phyloP scores from a whole-genome alignment of 371 early-diverging fungal genomes.

The Apophysomyces trapeziformis region DNA sequence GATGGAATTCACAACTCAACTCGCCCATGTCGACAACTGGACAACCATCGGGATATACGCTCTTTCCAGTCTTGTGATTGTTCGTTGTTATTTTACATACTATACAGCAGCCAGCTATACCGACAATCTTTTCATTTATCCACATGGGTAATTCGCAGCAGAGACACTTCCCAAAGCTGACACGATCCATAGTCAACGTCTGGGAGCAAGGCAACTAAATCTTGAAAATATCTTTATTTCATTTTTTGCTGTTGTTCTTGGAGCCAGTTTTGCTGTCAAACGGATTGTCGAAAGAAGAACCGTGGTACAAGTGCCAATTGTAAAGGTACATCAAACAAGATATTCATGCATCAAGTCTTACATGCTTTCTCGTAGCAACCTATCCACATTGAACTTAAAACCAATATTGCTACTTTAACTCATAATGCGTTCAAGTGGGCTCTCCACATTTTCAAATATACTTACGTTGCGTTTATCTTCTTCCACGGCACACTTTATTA shows the following conservation, averaged over 20 bases:
- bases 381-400: conserved; percentile 27
- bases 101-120: conserved; percentile 4
- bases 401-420: conserved; percentile 27
- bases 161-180: background rate
- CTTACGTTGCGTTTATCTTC: conserved; percentile 32
- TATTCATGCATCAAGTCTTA: background rate
- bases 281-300: conserved; percentile 35
- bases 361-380: conserved; percentile 31
- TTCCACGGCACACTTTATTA: conserved; percentile 37
- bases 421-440: conserved; percentile 24
- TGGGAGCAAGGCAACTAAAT: conserved; percentile 46
- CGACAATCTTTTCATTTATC: conserved; percentile 18
- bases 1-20: background rate
- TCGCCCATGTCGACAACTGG: background rate
- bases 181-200: conserved; percentile 25
- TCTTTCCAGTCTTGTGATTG: conserved; percentile 6
- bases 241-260: conserved; percentile 42
- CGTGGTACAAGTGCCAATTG: conserved; percentile 36
- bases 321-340: conserved; percentile 39
- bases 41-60: background rate
- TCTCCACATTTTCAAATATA: conserved; percentile 16
- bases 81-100: conserved; percentile 5
- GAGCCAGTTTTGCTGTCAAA: conserved; percentile 30
- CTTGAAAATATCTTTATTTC: conserved; percentile 44
- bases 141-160: conserved; percentile 18